Evolutionary conservation across 805 yeast species (phyloP).

Genomic region (Candida odintsovae): DNA sequence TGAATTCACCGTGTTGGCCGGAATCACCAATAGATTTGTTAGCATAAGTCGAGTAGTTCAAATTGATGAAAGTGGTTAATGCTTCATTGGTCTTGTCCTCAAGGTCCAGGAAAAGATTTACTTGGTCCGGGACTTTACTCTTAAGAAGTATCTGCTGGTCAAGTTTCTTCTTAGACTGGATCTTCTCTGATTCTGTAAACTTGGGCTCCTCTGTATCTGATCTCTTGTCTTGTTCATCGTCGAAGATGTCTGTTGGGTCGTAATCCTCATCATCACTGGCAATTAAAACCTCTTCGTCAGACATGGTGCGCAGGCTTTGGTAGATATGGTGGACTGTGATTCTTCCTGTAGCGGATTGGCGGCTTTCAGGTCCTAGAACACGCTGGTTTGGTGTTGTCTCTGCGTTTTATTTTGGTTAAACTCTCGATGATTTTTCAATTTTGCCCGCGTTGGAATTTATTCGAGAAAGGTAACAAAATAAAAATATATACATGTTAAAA

Average conservation of each 20-base stretch:
- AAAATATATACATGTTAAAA: no score
- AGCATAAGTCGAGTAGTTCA: constrained; percentile 59
- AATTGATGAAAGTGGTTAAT: constrained; percentile 42
- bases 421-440: not conserved
- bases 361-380: not conserved
- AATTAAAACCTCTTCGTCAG: not conserved
- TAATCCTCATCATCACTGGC: constrained; percentile 16
- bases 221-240: constrained; percentile 2
- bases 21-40: constrained; percentile 59
- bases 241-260: constrained; percentile 9
- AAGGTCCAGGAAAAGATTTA: constrained; percentile 27
- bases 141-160: constrained; percentile 13
- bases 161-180: constrained; percentile 13
- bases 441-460: not conserved
- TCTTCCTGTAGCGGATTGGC: no score
- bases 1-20: constrained; percentile 67
- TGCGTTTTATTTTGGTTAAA: no score
- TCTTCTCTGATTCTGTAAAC: constrained; percentile 16
- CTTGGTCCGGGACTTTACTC: constrained; percentile 17
- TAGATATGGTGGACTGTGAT: not conserved
- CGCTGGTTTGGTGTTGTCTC: not conserved
- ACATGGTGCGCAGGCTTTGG: not conserved
- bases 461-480: no score
- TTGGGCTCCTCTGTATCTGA: constrained; percentile 10
- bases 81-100: constrained; percentile 71